Evolutionary conservation across 306 rosid species (phyloP), one percentile per base, ranked within the genome.

Genomic region (Fagus sylvatica): DNA sequence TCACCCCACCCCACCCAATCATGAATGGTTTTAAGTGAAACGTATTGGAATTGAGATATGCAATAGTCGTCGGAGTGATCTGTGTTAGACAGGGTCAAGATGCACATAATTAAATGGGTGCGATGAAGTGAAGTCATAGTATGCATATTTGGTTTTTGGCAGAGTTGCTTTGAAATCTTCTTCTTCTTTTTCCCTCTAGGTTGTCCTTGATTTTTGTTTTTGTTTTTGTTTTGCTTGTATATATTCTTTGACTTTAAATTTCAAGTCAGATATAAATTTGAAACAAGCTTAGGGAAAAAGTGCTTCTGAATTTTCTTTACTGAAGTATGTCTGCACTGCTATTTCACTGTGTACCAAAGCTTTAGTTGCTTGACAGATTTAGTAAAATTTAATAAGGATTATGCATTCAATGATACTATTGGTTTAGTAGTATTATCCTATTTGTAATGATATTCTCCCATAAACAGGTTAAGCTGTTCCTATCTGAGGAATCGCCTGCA

Each of bases 401-500:
- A 9, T 16, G 71, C 49, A 39, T 66, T 36, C 37, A 37, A 37
- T 39, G 13, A 8, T 1, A 10, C 22, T 1, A 4, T n/a, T 11
- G 2, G 32, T 28, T 57, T 22, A 28, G 32, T 2, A 37, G 51
- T 39, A n/a, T 16, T 15, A 34, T 66, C 71, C 32, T 39, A 66
- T n/a, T 1, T n/a, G 11, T 66, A 36, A 39, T 66, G 51, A 1
- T 66, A 39, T 49, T 83, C 73, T 75, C 70, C 65, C 28, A 32
- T 77, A 15, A 73, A 59, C 93, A 91, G 95, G 91, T 91, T 73
- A 88, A 74, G 86, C 69, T 93, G 87, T 93, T 91, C 83, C 84
- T 91, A 71, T 87, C 90, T 33, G 98, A 93, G 78, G 98, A 93
- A 2, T 89, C 90, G 74, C 97, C 98, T 76, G 84, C 92, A 22